Evolutionary conservation across 2,329 filamentous ascomycete species (phyloP).

Genomic region (Pseudocercospora cruenta): DNA sequence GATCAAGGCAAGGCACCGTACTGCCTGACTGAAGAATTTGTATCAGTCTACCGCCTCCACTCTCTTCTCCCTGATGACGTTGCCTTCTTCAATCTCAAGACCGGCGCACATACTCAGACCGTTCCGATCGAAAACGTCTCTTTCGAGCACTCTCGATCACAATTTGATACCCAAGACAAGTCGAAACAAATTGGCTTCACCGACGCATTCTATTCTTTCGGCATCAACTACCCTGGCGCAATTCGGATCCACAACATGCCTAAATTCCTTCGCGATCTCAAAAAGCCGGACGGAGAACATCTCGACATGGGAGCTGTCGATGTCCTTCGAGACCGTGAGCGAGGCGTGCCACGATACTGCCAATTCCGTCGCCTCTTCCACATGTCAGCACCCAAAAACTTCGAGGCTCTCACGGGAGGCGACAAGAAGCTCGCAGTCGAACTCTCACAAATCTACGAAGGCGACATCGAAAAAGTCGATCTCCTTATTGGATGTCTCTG

Average conservation of each 20-base stretch:
- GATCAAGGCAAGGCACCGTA: slow-evolving; percentile 47
- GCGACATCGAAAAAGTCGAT: slow-evolving; percentile 50
- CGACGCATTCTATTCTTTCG: slow-evolving; percentile 52
- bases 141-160: slow-evolving; percentile 42
- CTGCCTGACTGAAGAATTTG: slow-evolving; percentile 51
- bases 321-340: slow-evolving; percentile 53
- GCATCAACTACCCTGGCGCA: slow-evolving; percentile 54
- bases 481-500: slow-evolving; percentile 48
- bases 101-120: slow-evolving; percentile 37
- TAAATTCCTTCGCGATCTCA: slow-evolving; percentile 46
- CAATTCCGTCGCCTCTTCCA: slow-evolving; percentile 51
- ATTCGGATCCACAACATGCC: slow-evolving; percentile 49
- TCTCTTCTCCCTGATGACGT: slow-evolving; percentile 43
- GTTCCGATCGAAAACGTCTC: slow-evolving; percentile 39
- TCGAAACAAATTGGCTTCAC: slow-evolving; percentile 34
- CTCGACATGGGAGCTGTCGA: slow-evolving; percentile 53
- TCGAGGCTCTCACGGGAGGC: slow-evolving; percentile 47
- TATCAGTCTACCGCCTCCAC: slow-evolving; percentile 51
- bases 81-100: slow-evolving; percentile 41
- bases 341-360: slow-evolving; percentile 52
- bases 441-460: slow-evolving; percentile 45
- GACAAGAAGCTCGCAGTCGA: slow-evolving; percentile 43
- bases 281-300: slow-evolving; percentile 47
- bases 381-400: slow-evolving; percentile 42
- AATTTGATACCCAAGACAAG: slow-evolving; percentile 33